These are phyloP conservation scores for Trametes maxima DNA, from an alignment of 768 basidiomycete genomes.

Conservation along the genomic window DNA sequence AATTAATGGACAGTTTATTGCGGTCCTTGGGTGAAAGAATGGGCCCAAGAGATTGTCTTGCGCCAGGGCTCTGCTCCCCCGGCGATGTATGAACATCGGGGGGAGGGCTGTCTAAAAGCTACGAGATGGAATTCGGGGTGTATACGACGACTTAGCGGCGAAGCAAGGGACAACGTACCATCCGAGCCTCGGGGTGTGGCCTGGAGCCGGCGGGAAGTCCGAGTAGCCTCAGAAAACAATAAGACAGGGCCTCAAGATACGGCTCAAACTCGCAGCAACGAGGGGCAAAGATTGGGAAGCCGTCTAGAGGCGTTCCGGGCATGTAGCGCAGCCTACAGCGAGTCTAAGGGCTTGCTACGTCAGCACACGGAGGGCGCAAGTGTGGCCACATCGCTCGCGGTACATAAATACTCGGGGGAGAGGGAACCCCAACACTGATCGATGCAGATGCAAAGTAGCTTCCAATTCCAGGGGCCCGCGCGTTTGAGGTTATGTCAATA, in stretches of 20 bases:
- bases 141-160: not conserved
- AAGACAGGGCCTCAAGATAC: not conserved
- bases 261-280: not conserved
- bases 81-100: conserved; percentile 9
- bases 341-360: conserved; percentile 14
- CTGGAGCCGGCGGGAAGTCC: not conserved
- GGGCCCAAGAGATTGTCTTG: not conserved
- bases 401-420: conserved; percentile 19
- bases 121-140: not conserved
- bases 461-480: conserved; percentile 19
- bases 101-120: not conserved
- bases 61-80: not conserved
- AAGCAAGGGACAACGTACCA: not conserved
- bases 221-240: not conserved
- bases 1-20: conserved; percentile 22
- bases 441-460: conserved; percentile 23
- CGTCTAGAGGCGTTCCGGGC: conserved; percentile 4
- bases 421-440: conserved; percentile 12
- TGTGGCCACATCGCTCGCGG: conserved; percentile 15
- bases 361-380: conserved; percentile 19
- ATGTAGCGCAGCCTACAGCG: conserved; percentile 4
- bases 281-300: not conserved
- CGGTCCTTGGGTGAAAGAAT: conserved; percentile 17
- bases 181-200: not conserved
- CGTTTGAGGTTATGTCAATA: conserved; percentile 23